Evolutionary conservation across 768 basidiomycete genomes (phyloP).

Genomic region (Mycena capillaripes): DNA sequence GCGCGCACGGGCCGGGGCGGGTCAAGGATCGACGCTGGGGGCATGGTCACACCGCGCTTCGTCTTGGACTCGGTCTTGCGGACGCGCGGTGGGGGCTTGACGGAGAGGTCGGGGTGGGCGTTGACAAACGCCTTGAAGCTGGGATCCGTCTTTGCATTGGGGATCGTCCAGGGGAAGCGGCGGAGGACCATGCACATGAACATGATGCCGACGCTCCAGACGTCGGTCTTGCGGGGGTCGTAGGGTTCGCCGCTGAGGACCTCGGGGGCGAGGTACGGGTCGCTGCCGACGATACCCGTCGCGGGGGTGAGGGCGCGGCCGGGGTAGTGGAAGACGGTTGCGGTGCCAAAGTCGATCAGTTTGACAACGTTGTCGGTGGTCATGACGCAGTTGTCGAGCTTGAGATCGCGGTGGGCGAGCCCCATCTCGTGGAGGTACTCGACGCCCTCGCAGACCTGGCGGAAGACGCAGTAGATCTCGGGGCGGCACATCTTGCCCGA

Average conservation of each 20-base stretch:
- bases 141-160: slow-evolving; percentile 93
- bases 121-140: slow-evolving; percentile 93
- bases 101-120: slow-evolving; percentile 89
- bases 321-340: slow-evolving; percentile 99
- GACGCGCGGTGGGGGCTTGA: slow-evolving; percentile 58
- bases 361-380: slow-evolving; percentile 95
- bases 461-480: slow-evolving; percentile 99
- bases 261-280: slow-evolving; percentile 98
- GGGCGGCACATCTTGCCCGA: slow-evolving; percentile 98
- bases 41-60: slow-evolving; percentile 54
- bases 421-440: slow-evolving; percentile 98
- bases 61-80: slow-evolving; percentile 40
- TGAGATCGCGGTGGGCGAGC: slow-evolving; percentile 97
- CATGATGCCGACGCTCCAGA: slow-evolving; percentile 98
- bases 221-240: slow-evolving; percentile 97
- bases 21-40: slow-evolving; percentile 43
- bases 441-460: slow-evolving; percentile 98
- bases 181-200: slow-evolving; percentile 99
- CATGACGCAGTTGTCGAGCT: slow-evolving; percentile 99
- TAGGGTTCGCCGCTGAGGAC: slow-evolving; percentile 86
- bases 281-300: slow-evolving; percentile 94
- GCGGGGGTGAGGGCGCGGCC: slow-evolving; percentile 87
- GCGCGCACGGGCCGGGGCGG: slow-evolving; percentile 45
- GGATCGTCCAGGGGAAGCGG: slow-evolving; percentile 99
- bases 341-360: slow-evolving; percentile 99